phyloP scores from a whole-genome alignment of 192 early-diverging fungal genomes.

The Podila horticola region DNA sequence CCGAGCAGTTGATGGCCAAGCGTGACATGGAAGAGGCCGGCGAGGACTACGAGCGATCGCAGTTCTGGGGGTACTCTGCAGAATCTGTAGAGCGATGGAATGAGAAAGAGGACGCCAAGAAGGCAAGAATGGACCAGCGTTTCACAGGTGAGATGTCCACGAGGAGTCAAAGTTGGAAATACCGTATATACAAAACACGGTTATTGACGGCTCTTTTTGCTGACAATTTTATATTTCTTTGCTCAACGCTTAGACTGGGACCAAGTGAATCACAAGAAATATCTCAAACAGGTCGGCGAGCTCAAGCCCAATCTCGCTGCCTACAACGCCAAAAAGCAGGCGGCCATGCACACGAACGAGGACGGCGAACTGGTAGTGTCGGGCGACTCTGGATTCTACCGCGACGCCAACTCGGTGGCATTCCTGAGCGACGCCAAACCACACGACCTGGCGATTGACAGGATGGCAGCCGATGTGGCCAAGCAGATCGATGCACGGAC shows the following conservation, averaged over 20 bases:
- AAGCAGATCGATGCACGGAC: conserved; percentile 78
- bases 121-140: conserved; percentile 71
- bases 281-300: conserved; percentile 78
- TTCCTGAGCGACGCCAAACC: conserved; percentile 73
- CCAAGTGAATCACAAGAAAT: conserved; percentile 91
- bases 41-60: conserved; percentile 84
- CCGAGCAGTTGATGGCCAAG: conserved; percentile 73
- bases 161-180: too few relatives aligned
- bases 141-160: conserved; percentile 73
- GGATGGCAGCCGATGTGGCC: conserved; percentile 74
- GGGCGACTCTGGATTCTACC: conserved; percentile 63
- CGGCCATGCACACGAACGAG: conserved; percentile 49
- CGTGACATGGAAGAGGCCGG: conserved; percentile 73
- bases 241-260: conserved; percentile 66
- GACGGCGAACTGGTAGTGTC: conserved; percentile 51
- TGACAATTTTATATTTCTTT: not conserved
- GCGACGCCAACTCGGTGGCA: conserved; percentile 74
- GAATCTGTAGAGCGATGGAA: conserved; percentile 90
- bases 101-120: conserved; percentile 79
- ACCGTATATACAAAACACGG: too few relatives aligned
- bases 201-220: not conserved
- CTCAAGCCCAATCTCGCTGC: conserved; percentile 86
- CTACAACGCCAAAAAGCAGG: conserved; percentile 76
- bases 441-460: conserved; percentile 70
- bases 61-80: conserved; percentile 86